A percentile compares a stretch with the other conserved stretches of the same genome.
phyloP scores from a whole-genome alignment of 108 stramenopile species.

The Nannochloropsis oceanica region DNA sequence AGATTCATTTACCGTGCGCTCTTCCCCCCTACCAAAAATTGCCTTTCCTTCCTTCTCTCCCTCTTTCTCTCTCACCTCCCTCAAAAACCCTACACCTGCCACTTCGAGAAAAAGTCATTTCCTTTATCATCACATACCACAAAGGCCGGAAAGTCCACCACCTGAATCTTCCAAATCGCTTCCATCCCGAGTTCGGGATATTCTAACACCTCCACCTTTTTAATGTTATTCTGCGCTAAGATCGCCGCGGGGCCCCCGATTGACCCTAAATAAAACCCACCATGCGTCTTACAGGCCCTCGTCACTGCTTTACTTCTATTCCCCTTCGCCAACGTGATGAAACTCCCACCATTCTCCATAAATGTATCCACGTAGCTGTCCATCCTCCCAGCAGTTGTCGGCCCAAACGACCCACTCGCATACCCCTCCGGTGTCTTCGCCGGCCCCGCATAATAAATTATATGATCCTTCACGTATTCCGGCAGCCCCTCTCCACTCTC shows the following conservation, averaged over 20 bases:
- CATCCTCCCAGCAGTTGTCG: conserved; percentile 95
- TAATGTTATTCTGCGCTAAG: conserved; percentile 84
- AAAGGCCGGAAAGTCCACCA: conserved; percentile 87
- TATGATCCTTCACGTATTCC: conserved; percentile 81
- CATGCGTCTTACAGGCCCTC: conserved; percentile 81
- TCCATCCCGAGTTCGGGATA: conserved; percentile 97
- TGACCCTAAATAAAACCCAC: conserved; percentile 86
- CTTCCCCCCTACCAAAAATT: neutral
- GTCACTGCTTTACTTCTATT: conserved; percentile 58
- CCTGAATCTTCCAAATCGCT: conserved; percentile 93
- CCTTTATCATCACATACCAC: conserved; percentile 94
- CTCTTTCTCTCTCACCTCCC: neutral
- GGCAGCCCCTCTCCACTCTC: conserved; percentile 80
- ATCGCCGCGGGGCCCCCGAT: conserved; percentile 94
- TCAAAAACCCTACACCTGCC: conserved; percentile 51
- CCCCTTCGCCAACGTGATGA: conserved; percentile 83
- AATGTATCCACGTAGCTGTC: conserved; percentile 84
- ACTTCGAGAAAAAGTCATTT: conserved; percentile 82
- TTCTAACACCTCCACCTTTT: conserved; percentile 79
- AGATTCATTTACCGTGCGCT: neutral
- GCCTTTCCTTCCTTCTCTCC: no score
- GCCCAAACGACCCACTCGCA: conserved; percentile 82
- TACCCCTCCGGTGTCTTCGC: conserved; percentile 91
- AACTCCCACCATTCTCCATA: conserved; percentile 74
- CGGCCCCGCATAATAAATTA: conserved; percentile 88